These are phyloP conservation scores for Globisporangium viniferum DNA, from an alignment of 352 stramenopile species.

Conservation along the genomic window DNA sequence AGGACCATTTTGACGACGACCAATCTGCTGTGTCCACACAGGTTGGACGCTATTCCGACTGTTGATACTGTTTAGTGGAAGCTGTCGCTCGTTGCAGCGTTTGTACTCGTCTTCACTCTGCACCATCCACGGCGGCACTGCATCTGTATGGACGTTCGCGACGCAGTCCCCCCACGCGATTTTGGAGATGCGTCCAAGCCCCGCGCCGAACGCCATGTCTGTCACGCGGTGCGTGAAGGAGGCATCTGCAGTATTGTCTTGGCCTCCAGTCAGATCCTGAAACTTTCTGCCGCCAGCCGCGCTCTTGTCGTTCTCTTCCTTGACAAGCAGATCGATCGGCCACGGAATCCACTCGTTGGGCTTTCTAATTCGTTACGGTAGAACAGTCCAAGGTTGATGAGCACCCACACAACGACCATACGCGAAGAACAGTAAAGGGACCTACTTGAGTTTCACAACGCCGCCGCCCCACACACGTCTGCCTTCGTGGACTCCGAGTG, in stretches of 20 bases:
- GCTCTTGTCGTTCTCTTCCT: constrained; percentile 31
- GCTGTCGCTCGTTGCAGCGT: constrained; percentile 38
- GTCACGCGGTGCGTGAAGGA: constrained; percentile 44
- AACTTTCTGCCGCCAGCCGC: background rate
- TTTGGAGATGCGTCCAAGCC: constrained; percentile 39
- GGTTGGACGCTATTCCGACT: background rate
- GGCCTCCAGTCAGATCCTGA: background rate
- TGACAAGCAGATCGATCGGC: constrained; percentile 56
- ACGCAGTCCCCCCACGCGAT: constrained; percentile 39
- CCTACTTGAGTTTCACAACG: constrained; percentile 49
- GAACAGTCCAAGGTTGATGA: background rate
- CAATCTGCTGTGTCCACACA: background rate
- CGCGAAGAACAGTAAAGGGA: background rate
- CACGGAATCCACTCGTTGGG: constrained; percentile 41
- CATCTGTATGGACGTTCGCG: constrained; percentile 62
- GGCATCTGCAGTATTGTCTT: no score
- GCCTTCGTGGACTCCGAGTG: constrained; percentile 44
- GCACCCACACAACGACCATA: background rate
- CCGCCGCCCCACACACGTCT: constrained; percentile 61
- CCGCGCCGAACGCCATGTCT: constrained; percentile 35
- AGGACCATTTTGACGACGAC: background rate
- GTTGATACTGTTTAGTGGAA: background rate
- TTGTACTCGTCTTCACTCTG: constrained; percentile 69
- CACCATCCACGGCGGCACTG: constrained; percentile 75
- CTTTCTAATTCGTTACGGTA: constrained; percentile 20